Base-by-base conservation (phyloP, 2,329 filamentous ascomycete genomes). In the Ophiostoma piceae region DNA sequence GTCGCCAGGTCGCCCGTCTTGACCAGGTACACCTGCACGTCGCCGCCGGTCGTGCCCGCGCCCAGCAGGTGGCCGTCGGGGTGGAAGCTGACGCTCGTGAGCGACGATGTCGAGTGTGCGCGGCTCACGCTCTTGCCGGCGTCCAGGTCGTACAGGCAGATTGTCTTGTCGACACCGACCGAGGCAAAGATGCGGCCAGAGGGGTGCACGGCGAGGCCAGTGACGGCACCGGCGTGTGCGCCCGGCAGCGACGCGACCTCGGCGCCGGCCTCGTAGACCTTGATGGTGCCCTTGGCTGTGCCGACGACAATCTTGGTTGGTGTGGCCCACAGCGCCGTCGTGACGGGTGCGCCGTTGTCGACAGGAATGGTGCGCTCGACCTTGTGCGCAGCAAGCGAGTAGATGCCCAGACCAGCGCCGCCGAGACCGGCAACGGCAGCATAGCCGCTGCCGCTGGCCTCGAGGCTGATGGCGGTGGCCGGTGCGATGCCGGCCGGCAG, bases 51-150 rank as follows among this genome's bases (percentile, higher is more conserved):
- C n/a, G 90, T 91, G 73, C 94, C 95, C 2, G 90, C 91, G 54
- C 92, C 94, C 75, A 98, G 88, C 6, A 99, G 85, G 77, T 97
- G 92, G n/a, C 95, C 95, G 77, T 99, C 95, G 7, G 96, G 95
- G 78, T 99, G 95, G 84, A 99, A 98, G 43, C 90, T 87, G 73
- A 89, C 91, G 67, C 89, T 87, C 1, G 90, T 91, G 65, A 96
- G 82, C 72, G 89, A 86, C 73, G 90, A 85, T 79, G 94, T 90
- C 32, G 89, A 90, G 78, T 90, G 95, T 60, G 94, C 87, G 74
- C 94, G 92, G 69, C 89, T 90, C 66, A 94, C 87, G 35, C 88
- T 86, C 76, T 88, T 86, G 76, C 88, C 83, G 3, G 83, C 84
- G 26, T 84, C 79, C 54, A 97, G 79, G 74, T 98, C 92, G 79